Conservation (phyloP, 768 basidiomycete genomes). For the Lentinula lateritia region DNA sequence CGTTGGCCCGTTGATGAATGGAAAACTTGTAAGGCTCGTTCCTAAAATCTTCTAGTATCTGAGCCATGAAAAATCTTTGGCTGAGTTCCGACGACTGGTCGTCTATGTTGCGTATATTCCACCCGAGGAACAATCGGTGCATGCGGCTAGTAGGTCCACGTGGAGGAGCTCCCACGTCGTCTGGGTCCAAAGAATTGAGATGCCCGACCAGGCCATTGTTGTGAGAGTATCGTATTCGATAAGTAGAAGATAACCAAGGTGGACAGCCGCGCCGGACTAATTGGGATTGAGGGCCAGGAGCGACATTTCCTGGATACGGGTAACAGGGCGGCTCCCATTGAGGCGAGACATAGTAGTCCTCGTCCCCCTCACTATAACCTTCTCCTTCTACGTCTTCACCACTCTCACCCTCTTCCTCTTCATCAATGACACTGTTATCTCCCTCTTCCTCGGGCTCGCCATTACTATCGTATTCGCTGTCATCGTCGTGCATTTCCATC, state of each 20-base stretch:
- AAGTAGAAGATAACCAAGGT: conserved; percentile 49
- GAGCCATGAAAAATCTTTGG: conserved; percentile 38
- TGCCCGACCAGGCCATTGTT: conserved; percentile 46
- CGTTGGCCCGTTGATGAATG: conserved; percentile 15
- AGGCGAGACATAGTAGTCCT: conserved; percentile 32
- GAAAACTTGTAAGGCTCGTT: conserved; percentile 26
- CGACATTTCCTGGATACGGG: conserved; percentile 18
- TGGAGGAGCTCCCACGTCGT: conserved; percentile 20
- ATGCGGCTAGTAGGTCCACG: conserved; percentile 21
- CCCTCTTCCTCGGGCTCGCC: conserved; percentile 25
- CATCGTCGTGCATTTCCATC: background rate
- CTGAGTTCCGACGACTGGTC: conserved; percentile 35
- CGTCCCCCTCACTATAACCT: conserved; percentile 31
- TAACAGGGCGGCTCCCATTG: conserved; percentile 55
- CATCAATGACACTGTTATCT: conserved; percentile 24
- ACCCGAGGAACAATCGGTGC: conserved; percentile 56
- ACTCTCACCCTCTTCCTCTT: conserved; percentile 24
- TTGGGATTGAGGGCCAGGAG: conserved; percentile 25
- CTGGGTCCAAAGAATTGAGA: conserved; percentile 29
- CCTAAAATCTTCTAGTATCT: conserved; percentile 30
- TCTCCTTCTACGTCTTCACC: conserved; percentile 24
- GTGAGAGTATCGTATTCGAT: conserved; percentile 51
- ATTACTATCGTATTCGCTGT: conserved; percentile 4
- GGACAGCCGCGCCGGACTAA: conserved; percentile 59
- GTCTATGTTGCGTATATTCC: conserved; percentile 46